Evolutionary conservation across 2,329 filamentous ascomycete genomes (phyloP).

Genomic region (Sporothrix luriei): DNA sequence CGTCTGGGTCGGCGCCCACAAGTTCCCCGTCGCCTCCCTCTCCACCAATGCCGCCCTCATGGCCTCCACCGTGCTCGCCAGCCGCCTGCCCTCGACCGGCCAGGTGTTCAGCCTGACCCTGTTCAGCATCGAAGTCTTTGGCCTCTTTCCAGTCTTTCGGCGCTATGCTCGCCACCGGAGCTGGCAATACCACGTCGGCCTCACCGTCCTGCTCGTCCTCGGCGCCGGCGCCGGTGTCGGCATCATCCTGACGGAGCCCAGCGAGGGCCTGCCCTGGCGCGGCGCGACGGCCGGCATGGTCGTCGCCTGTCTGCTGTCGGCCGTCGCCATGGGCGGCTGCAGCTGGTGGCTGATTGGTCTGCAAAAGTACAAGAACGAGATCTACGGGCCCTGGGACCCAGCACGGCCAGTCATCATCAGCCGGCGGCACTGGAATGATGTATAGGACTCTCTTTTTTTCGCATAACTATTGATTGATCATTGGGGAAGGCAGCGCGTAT

Average conservation of each 20-base stretch:
- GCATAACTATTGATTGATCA: constrained; percentile 2
- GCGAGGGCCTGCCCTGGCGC: constrained; percentile 55
- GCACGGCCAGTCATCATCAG: constrained; percentile 84
- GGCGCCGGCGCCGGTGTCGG: constrained; percentile 79
- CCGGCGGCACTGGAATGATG: constrained; percentile 58
- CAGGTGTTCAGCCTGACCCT: constrained; percentile 94
- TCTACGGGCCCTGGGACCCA: constrained; percentile 96
- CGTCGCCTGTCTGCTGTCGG: constrained; percentile 72
- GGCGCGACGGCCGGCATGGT: constrained; percentile 70
- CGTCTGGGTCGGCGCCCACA: constrained; percentile 53
- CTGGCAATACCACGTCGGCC: constrained; percentile 75
- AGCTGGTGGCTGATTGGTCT: constrained; percentile 98
- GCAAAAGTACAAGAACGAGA: constrained; percentile 99
- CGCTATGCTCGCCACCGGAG: constrained; percentile 80
- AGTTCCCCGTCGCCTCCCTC: constrained; percentile 69
- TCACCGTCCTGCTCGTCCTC: constrained; percentile 76
- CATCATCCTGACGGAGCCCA: constrained; percentile 55
- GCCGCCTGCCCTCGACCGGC: constrained; percentile 82
- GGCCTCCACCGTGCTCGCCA: constrained; percentile 92
- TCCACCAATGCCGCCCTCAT: constrained; percentile 96
- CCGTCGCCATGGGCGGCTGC: constrained; percentile 84
- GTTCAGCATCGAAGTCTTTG: constrained; percentile 97
- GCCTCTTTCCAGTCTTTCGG: constrained; percentile 96
- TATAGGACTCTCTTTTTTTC: constrained; percentile 24
- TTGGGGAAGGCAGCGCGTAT: not conserved